These are phyloP conservation scores for Collariella sp. DNA, from an alignment of 495 filamentous ascomycete species.

Conservation along the genomic window DNA sequence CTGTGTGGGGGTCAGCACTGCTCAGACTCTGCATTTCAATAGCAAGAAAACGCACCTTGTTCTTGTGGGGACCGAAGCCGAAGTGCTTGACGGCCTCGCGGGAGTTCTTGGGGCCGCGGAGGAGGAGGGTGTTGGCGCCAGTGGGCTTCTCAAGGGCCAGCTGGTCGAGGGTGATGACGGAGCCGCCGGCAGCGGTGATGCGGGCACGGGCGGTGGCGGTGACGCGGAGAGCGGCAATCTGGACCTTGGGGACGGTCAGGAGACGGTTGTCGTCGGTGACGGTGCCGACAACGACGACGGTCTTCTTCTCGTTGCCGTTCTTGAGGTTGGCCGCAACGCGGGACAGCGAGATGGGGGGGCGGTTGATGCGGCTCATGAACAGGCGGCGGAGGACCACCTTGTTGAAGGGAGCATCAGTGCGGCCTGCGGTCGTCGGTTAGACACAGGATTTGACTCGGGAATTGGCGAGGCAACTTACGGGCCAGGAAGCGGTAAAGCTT, in stretches of 20 bases:
- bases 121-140: constrained; percentile 85
- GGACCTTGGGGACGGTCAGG: constrained; percentile 78
- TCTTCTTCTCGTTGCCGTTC: constrained; percentile 69
- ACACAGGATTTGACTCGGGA: background rate
- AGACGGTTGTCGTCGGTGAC: constrained; percentile 96
- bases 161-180: constrained; percentile 91
- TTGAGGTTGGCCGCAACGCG: constrained; percentile 69
- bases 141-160: constrained; percentile 88
- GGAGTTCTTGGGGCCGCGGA: constrained; percentile 93
- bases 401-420: constrained; percentile 96
- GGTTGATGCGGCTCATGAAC: constrained; percentile 95
- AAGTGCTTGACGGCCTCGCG: constrained; percentile 98
- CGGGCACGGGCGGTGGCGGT: constrained; percentile 90
- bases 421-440: constrained; percentile 46
- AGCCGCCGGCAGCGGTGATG: constrained; percentile 85
- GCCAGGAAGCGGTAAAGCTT: constrained; percentile 98
- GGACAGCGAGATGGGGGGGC: constrained; percentile 86
- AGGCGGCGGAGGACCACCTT: constrained; percentile 92
- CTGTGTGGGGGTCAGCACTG: constrained; percentile 40
- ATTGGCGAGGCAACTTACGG: constrained; percentile 53
- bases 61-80: constrained; percentile 89
- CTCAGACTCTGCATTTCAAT: background rate
- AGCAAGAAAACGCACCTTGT: constrained; percentile 62
- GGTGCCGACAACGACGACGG: constrained; percentile 83
- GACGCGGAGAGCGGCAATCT: constrained; percentile 87